These are phyloP conservation scores for Trametes cinnabarina DNA, from an alignment of 768 basidiomycete genomes.

Conservation along the genomic window DNA sequence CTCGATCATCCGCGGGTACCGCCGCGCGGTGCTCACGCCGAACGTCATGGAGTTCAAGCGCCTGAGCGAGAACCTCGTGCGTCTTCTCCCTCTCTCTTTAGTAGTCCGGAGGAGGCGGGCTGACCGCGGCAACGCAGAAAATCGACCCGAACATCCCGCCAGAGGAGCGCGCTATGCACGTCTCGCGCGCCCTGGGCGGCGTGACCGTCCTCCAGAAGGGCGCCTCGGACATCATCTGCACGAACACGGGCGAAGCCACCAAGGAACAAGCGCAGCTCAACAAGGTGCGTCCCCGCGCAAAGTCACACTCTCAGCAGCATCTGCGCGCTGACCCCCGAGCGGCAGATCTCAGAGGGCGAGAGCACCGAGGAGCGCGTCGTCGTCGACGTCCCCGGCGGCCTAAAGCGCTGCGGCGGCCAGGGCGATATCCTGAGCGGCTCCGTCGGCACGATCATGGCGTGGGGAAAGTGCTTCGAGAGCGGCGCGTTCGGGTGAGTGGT, in stretches of 20 bases:
- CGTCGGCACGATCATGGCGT: conserved; percentile 88
- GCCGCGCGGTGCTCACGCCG: conserved; percentile 86
- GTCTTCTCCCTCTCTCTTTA: too few relatives aligned
- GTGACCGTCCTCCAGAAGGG: conserved; percentile 93
- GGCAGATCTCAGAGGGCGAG: conserved; percentile 22
- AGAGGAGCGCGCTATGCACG: conserved; percentile 58
- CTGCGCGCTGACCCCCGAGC: too few relatives aligned
- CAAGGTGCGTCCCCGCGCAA: too few relatives aligned
- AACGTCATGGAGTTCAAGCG: conserved; percentile 93
- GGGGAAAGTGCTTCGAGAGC: conserved; percentile 91
- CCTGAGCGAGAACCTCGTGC: conserved; percentile 68
- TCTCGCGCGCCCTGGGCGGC: conserved; percentile 78
- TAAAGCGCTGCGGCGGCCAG: conserved; percentile 94
- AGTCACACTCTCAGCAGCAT: too few relatives aligned
- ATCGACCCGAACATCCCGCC: conserved; percentile 52
- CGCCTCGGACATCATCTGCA: conserved; percentile 74
- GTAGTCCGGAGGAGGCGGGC: too few relatives aligned
- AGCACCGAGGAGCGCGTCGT: conserved; percentile 54
- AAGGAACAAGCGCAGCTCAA: conserved; percentile 40
- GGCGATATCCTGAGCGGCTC: conserved; percentile 90
- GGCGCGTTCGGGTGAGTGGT: conserved; percentile 68
- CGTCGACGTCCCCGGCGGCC: conserved; percentile 71
- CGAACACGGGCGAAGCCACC: conserved; percentile 60
- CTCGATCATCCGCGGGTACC: conserved; percentile 76
- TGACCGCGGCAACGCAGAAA: conserved; percentile 27